These are phyloP conservation scores for Citrus sinensis DNA, from an alignment of 345 rosid species.

Conservation along the genomic window DVS_A1.0 CM039164.1:24730001-24730500, in stretches of 20 bases:
- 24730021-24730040: not conserved
- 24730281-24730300: not conserved
- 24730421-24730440: too few relatives aligned
- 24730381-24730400: too few relatives aligned
- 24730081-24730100: not conserved
- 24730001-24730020: not conserved
- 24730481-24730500: too few relatives aligned
- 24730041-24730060: not conserved
- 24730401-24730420: too few relatives aligned
- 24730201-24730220: not conserved
- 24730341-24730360: too few relatives aligned
- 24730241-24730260: not conserved
- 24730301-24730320: not conserved
- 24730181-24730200: not conserved
- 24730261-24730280: not conserved
- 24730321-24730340: not conserved
- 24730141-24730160: not conserved
- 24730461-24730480: too few relatives aligned
- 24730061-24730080: not conserved
- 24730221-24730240: not conserved
- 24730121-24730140: too few relatives aligned
- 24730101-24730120: not conserved
- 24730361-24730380: too few relatives aligned
- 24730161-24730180: constrained; percentile 1
- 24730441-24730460: too few relatives aligned